phyloP scores from a whole-genome alignment of 2,329 filamentous ascomycete species.

The Plenodomus lindquistii region DNA sequence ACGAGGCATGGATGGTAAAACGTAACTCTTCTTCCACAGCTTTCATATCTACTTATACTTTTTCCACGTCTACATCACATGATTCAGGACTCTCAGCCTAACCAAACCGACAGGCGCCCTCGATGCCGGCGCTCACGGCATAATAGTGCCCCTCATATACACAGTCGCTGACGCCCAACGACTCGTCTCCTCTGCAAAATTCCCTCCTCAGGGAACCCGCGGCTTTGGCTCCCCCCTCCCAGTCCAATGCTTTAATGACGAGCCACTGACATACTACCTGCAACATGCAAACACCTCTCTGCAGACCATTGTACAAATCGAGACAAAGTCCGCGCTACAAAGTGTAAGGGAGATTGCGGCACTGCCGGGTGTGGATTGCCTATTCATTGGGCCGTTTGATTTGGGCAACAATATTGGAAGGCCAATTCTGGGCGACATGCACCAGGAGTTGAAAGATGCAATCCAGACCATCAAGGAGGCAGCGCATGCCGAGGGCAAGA shows the following conservation, averaged over 20 bases:
- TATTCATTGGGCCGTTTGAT: constrained; percentile 61
- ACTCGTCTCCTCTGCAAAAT: constrained; percentile 58
- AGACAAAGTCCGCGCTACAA: constrained; percentile 48
- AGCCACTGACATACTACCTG: constrained; percentile 53
- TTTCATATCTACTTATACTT: background rate
- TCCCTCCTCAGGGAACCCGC: constrained; percentile 58
- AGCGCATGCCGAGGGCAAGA: constrained; percentile 58
- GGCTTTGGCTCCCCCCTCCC: constrained; percentile 62
- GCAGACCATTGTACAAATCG: constrained; percentile 55
- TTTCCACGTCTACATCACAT: background rate
- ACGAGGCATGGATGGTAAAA: constrained; percentile 66
- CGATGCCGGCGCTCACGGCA: constrained; percentile 63
- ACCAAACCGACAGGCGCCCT: constrained; percentile 53
- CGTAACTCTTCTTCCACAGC: constrained; percentile 49
- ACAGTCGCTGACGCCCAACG: constrained; percentile 57
- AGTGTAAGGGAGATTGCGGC: constrained; percentile 54
- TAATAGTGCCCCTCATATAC: constrained; percentile 59
- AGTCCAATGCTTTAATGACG: constrained; percentile 51
- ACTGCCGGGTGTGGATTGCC: constrained; percentile 56
- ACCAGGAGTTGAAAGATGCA: constrained; percentile 55
- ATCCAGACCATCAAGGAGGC: constrained; percentile 57
- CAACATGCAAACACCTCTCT: constrained; percentile 59
- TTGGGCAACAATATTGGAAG: constrained; percentile 62
- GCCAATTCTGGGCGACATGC: constrained; percentile 55
- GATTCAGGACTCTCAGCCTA: too few relatives aligned